Evolutionary conservation across 1,284 basidiomycete species (phyloP).

Genomic region (Ganoderma lucidum): DNA sequence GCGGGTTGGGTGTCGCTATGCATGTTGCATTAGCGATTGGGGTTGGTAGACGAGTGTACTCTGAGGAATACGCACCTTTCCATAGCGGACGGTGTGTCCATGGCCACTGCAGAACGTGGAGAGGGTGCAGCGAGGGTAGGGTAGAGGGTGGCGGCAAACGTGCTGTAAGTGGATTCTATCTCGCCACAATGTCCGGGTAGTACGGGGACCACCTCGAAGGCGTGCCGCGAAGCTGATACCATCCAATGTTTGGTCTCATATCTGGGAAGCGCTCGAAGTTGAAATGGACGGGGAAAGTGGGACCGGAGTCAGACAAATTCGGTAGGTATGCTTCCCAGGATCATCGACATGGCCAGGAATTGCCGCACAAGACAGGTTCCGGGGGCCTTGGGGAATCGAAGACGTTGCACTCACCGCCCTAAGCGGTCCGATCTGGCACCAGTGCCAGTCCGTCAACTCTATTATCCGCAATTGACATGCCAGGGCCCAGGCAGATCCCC

Average conservation of each 20-base stretch:
- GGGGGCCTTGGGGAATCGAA: conserved; percentile 1
- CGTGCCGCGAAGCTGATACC: background rate
- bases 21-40: background rate
- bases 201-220: background rate
- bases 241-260: background rate
- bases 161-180: background rate
- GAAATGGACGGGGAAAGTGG: background rate
- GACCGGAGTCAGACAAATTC: background rate
- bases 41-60: background rate
- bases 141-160: background rate
- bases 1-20: background rate
- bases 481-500: background rate
- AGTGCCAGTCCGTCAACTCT: background rate
- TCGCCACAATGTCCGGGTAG: background rate
- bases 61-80: background rate
- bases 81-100: background rate
- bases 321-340: background rate
- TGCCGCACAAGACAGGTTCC: background rate
- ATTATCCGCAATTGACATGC: background rate
- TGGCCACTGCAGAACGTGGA: background rate
- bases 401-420: background rate
- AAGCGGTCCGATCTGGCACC: background rate
- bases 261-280: background rate
- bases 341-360: background rate
- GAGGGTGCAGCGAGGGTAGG: background rate